phyloP scores from a whole-genome alignment of 225 moss, liverwort and hornwort species.

The Pseudoscleropodium purum region DNA sequence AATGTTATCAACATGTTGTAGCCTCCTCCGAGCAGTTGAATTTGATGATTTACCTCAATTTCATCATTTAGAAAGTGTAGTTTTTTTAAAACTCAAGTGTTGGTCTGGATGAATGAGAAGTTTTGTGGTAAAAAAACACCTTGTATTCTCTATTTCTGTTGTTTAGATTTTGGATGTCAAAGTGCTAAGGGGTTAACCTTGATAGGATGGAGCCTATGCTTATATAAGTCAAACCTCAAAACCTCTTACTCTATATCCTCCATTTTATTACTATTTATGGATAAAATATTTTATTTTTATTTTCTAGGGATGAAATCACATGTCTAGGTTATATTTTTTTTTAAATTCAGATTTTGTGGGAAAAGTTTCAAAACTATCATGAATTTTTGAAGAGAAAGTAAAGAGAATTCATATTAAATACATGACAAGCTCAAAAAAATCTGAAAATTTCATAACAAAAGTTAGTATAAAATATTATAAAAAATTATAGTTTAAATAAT shows the following conservation, averaged over 20 bases:
- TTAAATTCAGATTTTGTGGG: not conserved
- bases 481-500: not conserved
- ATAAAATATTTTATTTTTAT: not conserved
- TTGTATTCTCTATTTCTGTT: too few species aligned
- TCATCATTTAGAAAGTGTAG: too few species aligned
- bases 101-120: too few species aligned
- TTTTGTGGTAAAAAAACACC: too few species aligned
- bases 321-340: not conserved
- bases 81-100: too few species aligned
- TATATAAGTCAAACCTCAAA: not conserved
- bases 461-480: not conserved
- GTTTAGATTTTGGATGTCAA: too few species aligned
- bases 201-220: not conserved
- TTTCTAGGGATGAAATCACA: not conserved
- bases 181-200: too few species aligned
- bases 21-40: too few species aligned
- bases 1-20: too few species aligned
- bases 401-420: not conserved
- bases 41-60: too few species aligned
- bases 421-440: not conserved
- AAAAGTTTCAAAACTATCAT: not conserved
- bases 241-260: accelerated
- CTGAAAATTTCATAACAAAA: accelerated
- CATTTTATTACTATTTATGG: not conserved
- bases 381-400: not conserved